Evolutionary conservation across 148 eudicot genomes (phyloP).

Genomic region (Rhododendron kiyosumense): DNA sequence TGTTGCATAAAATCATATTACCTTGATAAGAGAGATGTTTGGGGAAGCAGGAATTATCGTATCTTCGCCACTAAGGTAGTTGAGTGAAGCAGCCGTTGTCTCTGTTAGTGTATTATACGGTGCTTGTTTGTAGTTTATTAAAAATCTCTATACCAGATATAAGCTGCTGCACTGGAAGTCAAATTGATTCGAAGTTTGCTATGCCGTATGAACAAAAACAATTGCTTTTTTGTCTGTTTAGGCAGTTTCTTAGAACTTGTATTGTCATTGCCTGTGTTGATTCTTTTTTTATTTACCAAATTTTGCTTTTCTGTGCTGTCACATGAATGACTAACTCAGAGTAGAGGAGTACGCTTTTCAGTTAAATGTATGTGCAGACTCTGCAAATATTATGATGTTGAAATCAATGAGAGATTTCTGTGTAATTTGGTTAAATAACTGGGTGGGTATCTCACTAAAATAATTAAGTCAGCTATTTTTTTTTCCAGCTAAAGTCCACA

Average conservation of each 20-base stretch:
- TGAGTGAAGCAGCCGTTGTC: slow-evolving; percentile 8
- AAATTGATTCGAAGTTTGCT: not conserved
- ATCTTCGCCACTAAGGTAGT: slow-evolving; percentile 54
- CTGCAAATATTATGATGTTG: not conserved
- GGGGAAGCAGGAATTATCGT: slow-evolving; percentile 60
- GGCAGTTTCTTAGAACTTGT: not conserved
- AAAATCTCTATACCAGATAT: not conserved
- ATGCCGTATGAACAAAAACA: not conserved
- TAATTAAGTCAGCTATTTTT: not conserved
- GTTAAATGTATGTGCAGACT: not conserved
- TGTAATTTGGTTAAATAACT: not conserved
- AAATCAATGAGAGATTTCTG: not conserved
- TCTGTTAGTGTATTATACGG: not conserved
- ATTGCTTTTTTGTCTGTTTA: not conserved
- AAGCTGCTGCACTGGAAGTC: not conserved
- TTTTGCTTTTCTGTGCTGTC: not conserved
- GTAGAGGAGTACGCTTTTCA: not conserved
- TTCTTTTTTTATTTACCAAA: not conserved
- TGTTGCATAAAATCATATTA: slow-evolving; percentile 82
- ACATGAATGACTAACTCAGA: not conserved
- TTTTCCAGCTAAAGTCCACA: not conserved
- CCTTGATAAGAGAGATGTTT: slow-evolving; percentile 33
- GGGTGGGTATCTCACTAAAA: not conserved
- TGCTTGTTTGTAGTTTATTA: not conserved
- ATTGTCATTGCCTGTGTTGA: not conserved